Evolutionary conservation across 345 rosid genomes (phyloP).

Genomic region (Eucalyptus decipiens): DNA sequence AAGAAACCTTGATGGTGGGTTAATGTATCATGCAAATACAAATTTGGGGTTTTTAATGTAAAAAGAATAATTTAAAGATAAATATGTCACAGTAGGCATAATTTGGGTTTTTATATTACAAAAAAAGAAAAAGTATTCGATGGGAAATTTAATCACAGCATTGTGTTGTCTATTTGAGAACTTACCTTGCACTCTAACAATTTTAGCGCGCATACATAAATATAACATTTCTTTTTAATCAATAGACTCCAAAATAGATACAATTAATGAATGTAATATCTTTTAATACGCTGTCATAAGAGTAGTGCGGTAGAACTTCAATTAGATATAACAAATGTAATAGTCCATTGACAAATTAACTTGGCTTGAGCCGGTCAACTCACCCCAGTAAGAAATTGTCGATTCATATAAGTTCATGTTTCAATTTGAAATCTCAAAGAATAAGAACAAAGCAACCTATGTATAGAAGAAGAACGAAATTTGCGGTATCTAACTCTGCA

Average conservation of each 20-base stretch:
- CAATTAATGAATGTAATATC: too few species aligned
- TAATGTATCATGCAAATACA: neutral
- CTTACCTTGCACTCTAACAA: neutral
- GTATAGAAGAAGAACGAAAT: neutral
- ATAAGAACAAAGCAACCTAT: neutral
- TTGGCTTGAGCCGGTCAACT: neutral
- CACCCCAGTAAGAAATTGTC: neutral
- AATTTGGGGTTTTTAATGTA: neutral
- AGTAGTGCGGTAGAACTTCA: neutral
- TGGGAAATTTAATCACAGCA: neutral
- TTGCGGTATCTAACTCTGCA: neutral
- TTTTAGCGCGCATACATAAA: neutral
- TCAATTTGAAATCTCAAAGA: neutral
- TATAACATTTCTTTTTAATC: too few species aligned
- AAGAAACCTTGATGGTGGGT: neutral
- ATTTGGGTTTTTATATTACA: neutral
- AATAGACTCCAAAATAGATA: too few species aligned
- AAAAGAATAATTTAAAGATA: neutral
- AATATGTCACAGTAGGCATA: neutral
- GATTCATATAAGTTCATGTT: accelerated
- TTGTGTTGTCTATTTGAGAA: neutral
- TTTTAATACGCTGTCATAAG: neutral
- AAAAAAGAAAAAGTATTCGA: neutral
- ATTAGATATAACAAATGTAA: neutral
- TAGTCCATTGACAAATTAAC: neutral